Evolutionary conservation across 2,329 filamentous ascomycete species (phyloP), one percentile per base, ranked within the genome.

Genomic region (Penicillium vulpinum): DNA sequence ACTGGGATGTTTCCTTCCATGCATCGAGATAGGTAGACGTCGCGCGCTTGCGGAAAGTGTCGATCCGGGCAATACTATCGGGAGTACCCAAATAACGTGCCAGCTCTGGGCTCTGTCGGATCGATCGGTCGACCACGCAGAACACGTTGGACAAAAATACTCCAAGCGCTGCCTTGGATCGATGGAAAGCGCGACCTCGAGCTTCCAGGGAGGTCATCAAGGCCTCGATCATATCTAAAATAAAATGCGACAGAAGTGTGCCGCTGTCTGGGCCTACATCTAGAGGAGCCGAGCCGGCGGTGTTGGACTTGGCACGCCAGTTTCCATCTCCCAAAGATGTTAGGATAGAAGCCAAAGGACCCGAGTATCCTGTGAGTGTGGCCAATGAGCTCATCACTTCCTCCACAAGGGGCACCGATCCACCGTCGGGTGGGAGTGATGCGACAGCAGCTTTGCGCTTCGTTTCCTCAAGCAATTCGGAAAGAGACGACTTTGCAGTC

Each of bases 81-180:
- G 87, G 81, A 57, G 78, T 77, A 7, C 77, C 77, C 35, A 99
- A 80, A 26, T 97, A 83, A 2, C 85, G 81, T 5, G 82, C 81
- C 5, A 99, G 83, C 44, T 96, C 92, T 0, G 91, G 67, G 55
- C 67, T 96, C 47, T 87, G 85, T 48, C 87, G 85, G 55, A 97
- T 91, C 77, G 89, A 89, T 56, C 92, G 89, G 67, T 96, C 91
- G 50, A 97, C 83, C 47, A 96, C 85, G 57, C 88, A 85, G 57
- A 96, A 85, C 61, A 88, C 91, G 76, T 99, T 99, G 46, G 91
- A 91, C 51, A 97, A 78, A 73, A 97, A 97, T 18, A 97, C 91
- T 26, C 92, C 94, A 48, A 92, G 84, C 4, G 90, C 80, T 24
- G 88, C 86, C 73, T 92, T 94, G 58, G 85, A 85, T 69, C 92